Conservation (phyloP, 768 basidiomycete species). For the Mycena amicta region DNA sequence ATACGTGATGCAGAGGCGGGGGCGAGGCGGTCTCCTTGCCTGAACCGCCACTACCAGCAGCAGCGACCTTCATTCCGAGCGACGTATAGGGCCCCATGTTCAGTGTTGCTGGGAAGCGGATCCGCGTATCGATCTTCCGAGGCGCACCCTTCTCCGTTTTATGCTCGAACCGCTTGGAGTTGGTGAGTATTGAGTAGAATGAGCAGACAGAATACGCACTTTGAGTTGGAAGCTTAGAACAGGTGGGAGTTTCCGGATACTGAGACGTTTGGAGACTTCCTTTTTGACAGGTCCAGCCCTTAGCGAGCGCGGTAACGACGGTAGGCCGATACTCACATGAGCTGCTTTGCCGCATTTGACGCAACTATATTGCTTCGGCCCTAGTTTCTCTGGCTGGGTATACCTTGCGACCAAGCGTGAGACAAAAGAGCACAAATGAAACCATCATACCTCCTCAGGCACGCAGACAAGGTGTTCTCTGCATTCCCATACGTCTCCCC, state of each 20-base stretch:
- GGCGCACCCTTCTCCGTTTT: constrained; percentile 75
- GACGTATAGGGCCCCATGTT: constrained; percentile 91
- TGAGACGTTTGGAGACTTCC: constrained; percentile 84
- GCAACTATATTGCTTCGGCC: constrained; percentile 82
- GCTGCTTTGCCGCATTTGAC: constrained; percentile 76
- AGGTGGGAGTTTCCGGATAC: constrained; percentile 82
- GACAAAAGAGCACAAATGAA: constrained; percentile 9
- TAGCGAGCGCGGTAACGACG: background rate
- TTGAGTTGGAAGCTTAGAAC: constrained; percentile 96
- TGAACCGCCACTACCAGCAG: constrained; percentile 43
- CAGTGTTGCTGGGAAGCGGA: constrained; percentile 80
- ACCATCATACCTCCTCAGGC: constrained; percentile 64
- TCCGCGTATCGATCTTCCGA: constrained; percentile 81
- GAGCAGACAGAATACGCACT: constrained; percentile 49
- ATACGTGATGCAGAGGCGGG: constrained; percentile 4
- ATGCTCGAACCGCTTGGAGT: constrained; percentile 85
- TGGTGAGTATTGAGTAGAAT: background rate
- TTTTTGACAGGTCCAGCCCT: constrained; percentile 30
- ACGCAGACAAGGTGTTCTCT: constrained; percentile 74
- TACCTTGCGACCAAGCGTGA: constrained; percentile 50
- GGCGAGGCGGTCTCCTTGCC: background rate
- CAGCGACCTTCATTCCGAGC: constrained; percentile 51
- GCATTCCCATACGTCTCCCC: constrained; percentile 39
- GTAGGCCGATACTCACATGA: constrained; percentile 61
- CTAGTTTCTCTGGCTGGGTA: constrained; percentile 84